Evolutionary conservation across 192 early-diverging fungal genomes (phyloP), one percentile per base, ranked within the genome.

Genomic region (Endogone sp.): DNA sequence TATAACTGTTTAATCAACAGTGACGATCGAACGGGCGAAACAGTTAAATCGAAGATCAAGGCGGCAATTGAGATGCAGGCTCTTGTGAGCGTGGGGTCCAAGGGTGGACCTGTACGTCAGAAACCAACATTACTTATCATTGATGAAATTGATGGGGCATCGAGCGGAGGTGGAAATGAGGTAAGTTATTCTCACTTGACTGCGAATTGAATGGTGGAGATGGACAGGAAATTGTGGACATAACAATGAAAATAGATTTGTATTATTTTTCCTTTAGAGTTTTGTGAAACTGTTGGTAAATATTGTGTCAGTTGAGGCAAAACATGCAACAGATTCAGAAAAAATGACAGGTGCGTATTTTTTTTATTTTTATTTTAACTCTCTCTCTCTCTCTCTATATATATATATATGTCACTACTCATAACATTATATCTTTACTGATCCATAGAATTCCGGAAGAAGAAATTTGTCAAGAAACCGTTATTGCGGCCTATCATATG

Each of bases 61-160:
- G 80, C 91, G 25, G 91, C 92, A 2, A 77, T 94, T 28, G 91
- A 94, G 68, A 90, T 89, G 22, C 90, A 95, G 65, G 84, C 89
- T 1, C 84, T 91, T 59, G 56, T 88, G 67, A 68, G 71, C n/a
- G 28, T 60, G 32, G 44, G 64, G 6, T 4, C 56, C 30, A 8
- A 72, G 28, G 49, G 32, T 57, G 29, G 71, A 37, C 26, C 44
- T 20, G 29, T 78, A 59, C 79, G 77, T 32, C 79, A 80, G 27
- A 91, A 87, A 68, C 95, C 95, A 25, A 92, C 86, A 71, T 66
- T 95, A 22, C 75, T 98, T 24, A 88, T 99, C 23, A 94, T 99
- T 68, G 97, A 99, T 72, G 97, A 98, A 72, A 93, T 99, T 69
- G 97, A 99, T 75, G 97, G 97, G 29, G 95, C 87, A 1, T 88